Percentiles rank a stretch among this genome's conserved stretches.
Evolutionary conservation across 768 basidiomycete species (phyloP).

Genomic region (Boletus vinaceobasis): DNA sequence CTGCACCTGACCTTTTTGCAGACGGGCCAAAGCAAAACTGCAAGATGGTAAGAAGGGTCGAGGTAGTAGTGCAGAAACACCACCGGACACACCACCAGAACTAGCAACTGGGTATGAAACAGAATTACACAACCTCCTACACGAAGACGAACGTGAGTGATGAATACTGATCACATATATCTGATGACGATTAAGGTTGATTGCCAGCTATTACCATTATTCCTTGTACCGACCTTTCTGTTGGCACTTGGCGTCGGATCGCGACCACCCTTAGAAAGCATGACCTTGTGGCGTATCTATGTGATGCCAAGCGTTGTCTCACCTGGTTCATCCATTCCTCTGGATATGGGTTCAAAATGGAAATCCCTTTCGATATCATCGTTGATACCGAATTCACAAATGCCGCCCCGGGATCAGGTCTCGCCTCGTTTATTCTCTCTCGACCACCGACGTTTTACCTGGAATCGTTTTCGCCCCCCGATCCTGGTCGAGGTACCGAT

Average conservation of each 20-base stretch:
- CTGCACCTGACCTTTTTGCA: conserved; percentile 25
- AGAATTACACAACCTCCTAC: conserved; percentile 62
- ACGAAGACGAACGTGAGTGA: conserved; percentile 72
- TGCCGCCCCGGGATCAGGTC: conserved; percentile 50
- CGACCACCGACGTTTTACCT: conserved; percentile 68
- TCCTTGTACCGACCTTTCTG: conserved; percentile 68
- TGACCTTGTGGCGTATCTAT: conserved; percentile 76
- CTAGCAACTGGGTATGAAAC: conserved; percentile 50
- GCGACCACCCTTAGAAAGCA: conserved; percentile 50
- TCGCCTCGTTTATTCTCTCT: conserved; percentile 63
- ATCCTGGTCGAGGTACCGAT: conserved; percentile 28
- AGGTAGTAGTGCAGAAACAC: conserved; percentile 33
- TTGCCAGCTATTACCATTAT: conserved; percentile 66
- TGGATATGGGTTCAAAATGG: conserved; percentile 82
- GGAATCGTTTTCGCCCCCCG: conserved; percentile 41
- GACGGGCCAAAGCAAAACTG: conserved; percentile 80
- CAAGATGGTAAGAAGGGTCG: conserved; percentile 54
- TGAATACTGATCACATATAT: neutral
- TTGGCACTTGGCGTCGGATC: conserved; percentile 79
- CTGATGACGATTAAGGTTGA: neutral
- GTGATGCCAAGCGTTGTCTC: conserved; percentile 60
- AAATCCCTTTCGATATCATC: conserved; percentile 67
- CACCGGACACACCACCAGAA: conserved; percentile 50
- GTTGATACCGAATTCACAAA: conserved; percentile 54
- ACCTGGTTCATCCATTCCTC: conserved; percentile 77